phyloP scores from a whole-genome alignment of 2,329 filamentous ascomycete genomes.

The Pseudocercospora musae region DNA sequence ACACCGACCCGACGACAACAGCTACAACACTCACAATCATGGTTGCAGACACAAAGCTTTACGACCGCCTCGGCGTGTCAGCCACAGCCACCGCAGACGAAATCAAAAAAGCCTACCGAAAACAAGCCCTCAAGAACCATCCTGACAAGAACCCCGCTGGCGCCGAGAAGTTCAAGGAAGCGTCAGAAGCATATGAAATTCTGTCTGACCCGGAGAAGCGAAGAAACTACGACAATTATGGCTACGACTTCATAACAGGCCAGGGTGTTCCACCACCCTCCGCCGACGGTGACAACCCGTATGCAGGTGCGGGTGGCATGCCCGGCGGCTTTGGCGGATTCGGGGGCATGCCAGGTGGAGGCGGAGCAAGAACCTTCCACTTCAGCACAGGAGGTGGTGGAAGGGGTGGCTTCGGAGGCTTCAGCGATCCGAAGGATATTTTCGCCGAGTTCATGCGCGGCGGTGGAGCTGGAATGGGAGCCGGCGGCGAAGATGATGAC shows the following conservation, averaged over 20 bases:
- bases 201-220: conserved; percentile 96
- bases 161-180: conserved; percentile 95
- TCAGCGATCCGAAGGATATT: conserved; percentile 78
- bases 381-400: conserved; percentile 58
- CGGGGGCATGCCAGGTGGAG: conserved; percentile 52
- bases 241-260: conserved; percentile 74
- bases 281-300: conserved; percentile 42
- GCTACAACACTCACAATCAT: conserved; percentile 47
- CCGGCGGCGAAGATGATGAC: conserved; percentile 54
- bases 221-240: conserved; percentile 90
- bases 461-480: conserved; percentile 49
- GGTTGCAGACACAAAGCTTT: conserved; percentile 94
- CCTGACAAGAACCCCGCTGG: conserved; percentile 94
- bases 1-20: conserved; percentile 31
- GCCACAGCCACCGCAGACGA: conserved; percentile 83
- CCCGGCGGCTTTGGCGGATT: conserved; percentile 57
- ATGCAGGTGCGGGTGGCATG: conserved; percentile 51
- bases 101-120: conserved; percentile 94
- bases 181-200: conserved; percentile 96
- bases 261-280: conserved; percentile 52
- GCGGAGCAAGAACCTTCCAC: conserved; percentile 57
- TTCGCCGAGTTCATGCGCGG: conserved; percentile 78
- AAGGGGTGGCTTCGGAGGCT: conserved; percentile 65
- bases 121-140: conserved; percentile 77
- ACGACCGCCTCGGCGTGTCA: conserved; percentile 78